Base-by-base conservation (phyloP, 345 rosid genomes). In the Litchi chinensis region DNA sequence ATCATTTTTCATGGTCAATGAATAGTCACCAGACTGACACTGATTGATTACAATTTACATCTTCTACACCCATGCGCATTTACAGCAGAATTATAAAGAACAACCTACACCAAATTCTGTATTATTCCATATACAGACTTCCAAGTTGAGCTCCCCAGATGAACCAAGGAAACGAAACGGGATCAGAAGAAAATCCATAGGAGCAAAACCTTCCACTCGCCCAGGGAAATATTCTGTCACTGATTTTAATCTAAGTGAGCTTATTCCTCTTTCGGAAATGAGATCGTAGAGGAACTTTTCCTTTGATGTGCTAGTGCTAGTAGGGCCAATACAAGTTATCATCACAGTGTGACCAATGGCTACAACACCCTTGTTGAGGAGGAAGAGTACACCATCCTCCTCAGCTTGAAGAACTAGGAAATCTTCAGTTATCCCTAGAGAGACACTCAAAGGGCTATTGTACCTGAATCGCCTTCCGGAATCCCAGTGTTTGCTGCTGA, bases 381-480 rank as follows among this genome's bases (percentile, higher is more conserved):
- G 70, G 41, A 88, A 88, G 64, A 86, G 86, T 48, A 79, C 63
- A 43, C 86, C 91, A 12, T 88, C 89, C 69, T 82, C 86, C 80
- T 85, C 88, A 24, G 87, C 88, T 79, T 88, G 91, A 44, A 86
- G 87, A 65, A 88, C 79, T 18, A 88, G 83, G 43, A 79, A 81
- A 32, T 71, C 80, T n/a, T 82, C 85, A 1, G 79, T 68, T 73
- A 50, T 59, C 12, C 65, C 62, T 26, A 88, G 18, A 48, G 84
- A 80, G 70, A 86, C 65, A 0, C 76, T 18, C 62, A 88, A 54
- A 24, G 87, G 84, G 37, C 54, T 69, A 71, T 86, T 74, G 79
- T 86, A 86, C 69, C 43, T 71, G 63, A 88, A 86, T 13, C 80
- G 80, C 68, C 86, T 66, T 1, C 79, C 84, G 0, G 85, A 74